Evolutionary conservation across 257 asterid species (phyloP).

Genomic region (Solanum clarkiae): DNA sequence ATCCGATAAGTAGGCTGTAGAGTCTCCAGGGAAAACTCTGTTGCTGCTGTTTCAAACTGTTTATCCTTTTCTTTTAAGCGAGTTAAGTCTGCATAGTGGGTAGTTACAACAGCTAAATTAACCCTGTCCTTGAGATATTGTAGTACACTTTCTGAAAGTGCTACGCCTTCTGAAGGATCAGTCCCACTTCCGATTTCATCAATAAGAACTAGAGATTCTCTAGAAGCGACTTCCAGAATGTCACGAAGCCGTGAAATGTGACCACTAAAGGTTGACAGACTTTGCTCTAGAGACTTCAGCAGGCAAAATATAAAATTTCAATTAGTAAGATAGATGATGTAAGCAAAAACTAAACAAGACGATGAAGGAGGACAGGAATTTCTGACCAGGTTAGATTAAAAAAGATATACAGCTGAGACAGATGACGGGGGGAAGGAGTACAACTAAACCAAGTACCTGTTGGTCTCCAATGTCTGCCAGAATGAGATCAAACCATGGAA

Average conservation of each 20-base stretch:
- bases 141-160: conserved; percentile 81
- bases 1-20: conserved; percentile 76
- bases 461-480: conserved; percentile 94
- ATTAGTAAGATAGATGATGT: background rate
- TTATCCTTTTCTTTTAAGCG: conserved; percentile 66
- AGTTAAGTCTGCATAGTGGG: conserved; percentile 88
- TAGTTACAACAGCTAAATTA: conserved; percentile 80
- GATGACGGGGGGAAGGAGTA: background rate
- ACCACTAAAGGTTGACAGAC: conserved; percentile 93
- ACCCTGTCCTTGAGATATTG: conserved; percentile 75
- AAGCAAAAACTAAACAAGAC: background rate
- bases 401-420: background rate
- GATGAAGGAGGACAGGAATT: background rate
- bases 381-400: background rate
- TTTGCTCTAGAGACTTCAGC: conserved; percentile 85
- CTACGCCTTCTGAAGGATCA: conserved; percentile 97
- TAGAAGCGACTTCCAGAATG: conserved; percentile 68
- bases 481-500: conserved; percentile 96
- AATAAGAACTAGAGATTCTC: conserved; percentile 76
- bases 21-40: conserved; percentile 76
- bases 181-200: conserved; percentile 99
- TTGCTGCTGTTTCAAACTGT: conserved; percentile 90
- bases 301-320: conserved; percentile 4
- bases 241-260: conserved; percentile 67
- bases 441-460: conserved; percentile 44